A percentile compares a stretch with the other conserved stretches of the same genome.
Conservation (phyloP, 305 asterid genomes). For the Ajuga reptans region DNA sequence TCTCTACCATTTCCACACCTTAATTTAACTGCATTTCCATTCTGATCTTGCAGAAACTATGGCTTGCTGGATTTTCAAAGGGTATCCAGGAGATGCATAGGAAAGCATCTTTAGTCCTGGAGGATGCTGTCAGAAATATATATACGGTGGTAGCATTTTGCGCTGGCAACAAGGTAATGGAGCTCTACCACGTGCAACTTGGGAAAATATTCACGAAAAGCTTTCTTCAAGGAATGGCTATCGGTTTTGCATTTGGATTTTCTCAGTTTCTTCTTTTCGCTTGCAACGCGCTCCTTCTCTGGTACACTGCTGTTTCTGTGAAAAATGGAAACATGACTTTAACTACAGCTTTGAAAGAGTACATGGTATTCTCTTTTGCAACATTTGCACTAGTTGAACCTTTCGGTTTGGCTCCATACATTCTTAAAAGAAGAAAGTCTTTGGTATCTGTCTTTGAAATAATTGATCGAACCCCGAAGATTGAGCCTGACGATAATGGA, state of each 20-base stretch:
- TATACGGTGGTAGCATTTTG: slow-evolving; percentile 96
- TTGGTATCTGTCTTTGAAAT: slow-evolving; percentile 84
- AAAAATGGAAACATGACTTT: slow-evolving; percentile 46
- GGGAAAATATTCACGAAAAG: slow-evolving; percentile 79
- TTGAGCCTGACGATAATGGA: slow-evolving; percentile 90
- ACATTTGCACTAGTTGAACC: slow-evolving; percentile 98
- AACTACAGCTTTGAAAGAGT: slow-evolving; percentile 79
- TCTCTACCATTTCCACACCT: not conserved
- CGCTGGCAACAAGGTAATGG: slow-evolving; percentile 99
- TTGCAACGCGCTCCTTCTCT: slow-evolving; percentile 91
- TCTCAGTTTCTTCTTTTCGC: slow-evolving; percentile 98
- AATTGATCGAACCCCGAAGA: slow-evolving; percentile 83
- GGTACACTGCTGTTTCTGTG: slow-evolving; percentile 89
- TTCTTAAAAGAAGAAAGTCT: slow-evolving; percentile 87
- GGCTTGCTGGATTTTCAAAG: slow-evolving; percentile 99
- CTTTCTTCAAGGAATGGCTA: slow-evolving; percentile 93
- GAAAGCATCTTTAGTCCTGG: slow-evolving; percentile 94
- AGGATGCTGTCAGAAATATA: slow-evolving; percentile 96
- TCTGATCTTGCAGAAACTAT: slow-evolving; percentile 64
- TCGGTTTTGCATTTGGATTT: slow-evolving; percentile 91
- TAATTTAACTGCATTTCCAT: slow-evolving; percentile 12
- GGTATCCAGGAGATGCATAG: slow-evolving; percentile 99
- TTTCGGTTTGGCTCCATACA: slow-evolving; percentile 97
- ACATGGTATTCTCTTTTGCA: slow-evolving; percentile 97
- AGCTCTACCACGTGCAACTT: slow-evolving; percentile 82